Conservation (phyloP, 306 rosid species). For the Glycine latifolia region DNA sequence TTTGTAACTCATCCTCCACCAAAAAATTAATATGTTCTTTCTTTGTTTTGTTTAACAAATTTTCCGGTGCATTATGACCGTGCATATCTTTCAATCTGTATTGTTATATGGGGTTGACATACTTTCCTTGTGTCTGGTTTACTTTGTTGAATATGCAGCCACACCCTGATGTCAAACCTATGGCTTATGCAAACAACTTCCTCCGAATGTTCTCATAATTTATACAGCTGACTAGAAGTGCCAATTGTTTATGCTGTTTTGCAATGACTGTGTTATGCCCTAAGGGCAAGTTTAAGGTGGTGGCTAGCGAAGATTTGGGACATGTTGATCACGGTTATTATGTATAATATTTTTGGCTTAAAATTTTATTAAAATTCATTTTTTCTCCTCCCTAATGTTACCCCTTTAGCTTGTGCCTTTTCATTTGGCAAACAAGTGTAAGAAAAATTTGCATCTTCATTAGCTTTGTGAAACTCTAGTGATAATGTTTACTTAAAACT, state of each 20-base stretch:
- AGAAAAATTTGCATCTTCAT: conserved; percentile 45
- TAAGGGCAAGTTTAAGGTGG: conserved; percentile 33
- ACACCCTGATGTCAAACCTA: conserved; percentile 97
- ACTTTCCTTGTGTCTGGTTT: too few species aligned
- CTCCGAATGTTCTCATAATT: conserved; percentile 74
- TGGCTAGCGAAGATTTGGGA: conserved; percentile 41
- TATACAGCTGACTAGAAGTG: conserved; percentile 46
- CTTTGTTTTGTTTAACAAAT: too few species aligned
- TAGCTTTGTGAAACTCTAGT: conserved; percentile 38
- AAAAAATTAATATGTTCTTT: neutral
- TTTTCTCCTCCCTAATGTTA: conserved; percentile 34
- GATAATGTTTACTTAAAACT: conserved; percentile 36
- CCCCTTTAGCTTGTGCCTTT: conserved; percentile 23
- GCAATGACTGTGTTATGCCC: conserved; percentile 42
- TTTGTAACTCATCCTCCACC: neutral
- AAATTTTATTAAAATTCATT: conserved; percentile 50
- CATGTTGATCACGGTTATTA: conserved; percentile 39
- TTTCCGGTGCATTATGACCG: too few species aligned
- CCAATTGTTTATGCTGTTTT: neutral
- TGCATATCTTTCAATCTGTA: neutral
- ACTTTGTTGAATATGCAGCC: conserved; percentile 66
- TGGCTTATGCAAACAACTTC: conserved; percentile 99
- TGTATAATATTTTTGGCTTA: conserved; percentile 50
- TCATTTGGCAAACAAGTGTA: conserved; percentile 43
- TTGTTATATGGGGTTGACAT: conserved; percentile 13